Conservation (phyloP, 495 filamentous ascomycete genomes). For the Aspergillus carlsbadensis region DNA sequence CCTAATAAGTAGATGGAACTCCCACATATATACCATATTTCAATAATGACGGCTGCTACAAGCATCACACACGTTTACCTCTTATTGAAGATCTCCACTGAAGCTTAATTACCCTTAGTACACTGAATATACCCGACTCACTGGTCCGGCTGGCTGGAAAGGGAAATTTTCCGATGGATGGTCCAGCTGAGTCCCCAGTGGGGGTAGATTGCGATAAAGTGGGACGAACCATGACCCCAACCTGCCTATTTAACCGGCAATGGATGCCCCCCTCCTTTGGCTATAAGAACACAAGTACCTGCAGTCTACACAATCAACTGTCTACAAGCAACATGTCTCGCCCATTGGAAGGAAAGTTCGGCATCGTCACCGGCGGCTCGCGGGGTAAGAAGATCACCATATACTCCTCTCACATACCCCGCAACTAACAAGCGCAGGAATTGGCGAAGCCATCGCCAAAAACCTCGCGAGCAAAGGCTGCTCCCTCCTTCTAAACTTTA, state of each 20-base stretch:
- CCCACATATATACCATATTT: slow-evolving; percentile 2
- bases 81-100: background rate
- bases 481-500: slow-evolving; percentile 69
- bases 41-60: slow-evolving; percentile 1
- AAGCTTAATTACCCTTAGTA: background rate
- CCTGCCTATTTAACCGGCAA: slow-evolving; percentile 13
- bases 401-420: background rate
- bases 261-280: background rate
- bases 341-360: slow-evolving; percentile 64
- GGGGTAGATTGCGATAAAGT: slow-evolving; percentile 1
- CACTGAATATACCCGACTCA: slow-evolving; percentile 1
- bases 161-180: slow-evolving; percentile 21
- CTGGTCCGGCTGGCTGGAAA: slow-evolving; percentile 5
- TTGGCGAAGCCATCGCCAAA: slow-evolving; percentile 78
- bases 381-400: slow-evolving; percentile 50
- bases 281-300: background rate
- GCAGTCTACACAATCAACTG: slow-evolving; percentile 8
- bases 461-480: slow-evolving; percentile 77
- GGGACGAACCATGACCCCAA: background rate
- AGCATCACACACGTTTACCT: background rate
- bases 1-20: slow-evolving; percentile 16
- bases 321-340: slow-evolving; percentile 23
- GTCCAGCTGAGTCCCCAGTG: too few species aligned
- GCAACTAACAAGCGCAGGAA: slow-evolving; percentile 52
- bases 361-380: slow-evolving; percentile 75